These are phyloP conservation scores for Capronia coronata DNA, from an alignment of 2,329 filamentous ascomycete species.

Conservation along the genomic window DNA sequence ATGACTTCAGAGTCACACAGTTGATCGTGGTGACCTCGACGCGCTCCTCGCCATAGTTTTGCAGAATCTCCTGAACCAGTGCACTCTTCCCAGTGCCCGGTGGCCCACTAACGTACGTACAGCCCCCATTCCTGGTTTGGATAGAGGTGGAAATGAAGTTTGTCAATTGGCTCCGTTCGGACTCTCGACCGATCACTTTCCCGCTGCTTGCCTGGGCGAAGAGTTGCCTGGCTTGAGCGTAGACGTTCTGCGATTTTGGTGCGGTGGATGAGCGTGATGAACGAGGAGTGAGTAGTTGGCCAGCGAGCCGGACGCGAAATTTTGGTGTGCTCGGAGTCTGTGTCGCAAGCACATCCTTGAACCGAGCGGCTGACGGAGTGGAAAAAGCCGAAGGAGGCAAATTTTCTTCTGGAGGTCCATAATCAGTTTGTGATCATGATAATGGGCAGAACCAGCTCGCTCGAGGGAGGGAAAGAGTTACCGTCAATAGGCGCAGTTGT, in stretches of 20 bases:
- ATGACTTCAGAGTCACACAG: slow-evolving; percentile 92
- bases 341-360: slow-evolving; percentile 68
- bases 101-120: slow-evolving; percentile 89
- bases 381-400: slow-evolving; percentile 38
- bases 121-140: slow-evolving; percentile 60
- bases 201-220: slow-evolving; percentile 76
- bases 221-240: slow-evolving; percentile 77
- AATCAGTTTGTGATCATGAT: slow-evolving; percentile 52
- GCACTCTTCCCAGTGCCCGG: slow-evolving; percentile 97
- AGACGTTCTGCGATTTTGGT: slow-evolving; percentile 65
- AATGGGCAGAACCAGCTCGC: slow-evolving; percentile 41
- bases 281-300: slow-evolving; percentile 67
- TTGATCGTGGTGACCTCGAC: slow-evolving; percentile 78
- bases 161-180: slow-evolving; percentile 58
- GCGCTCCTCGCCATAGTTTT: slow-evolving; percentile 47
- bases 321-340: slow-evolving; percentile 70
- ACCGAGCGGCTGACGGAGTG: slow-evolving; percentile 56
- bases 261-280: slow-evolving; percentile 71
- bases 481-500: slow-evolving; percentile 22
- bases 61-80: slow-evolving; percentile 73
- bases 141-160: slow-evolving; percentile 62
- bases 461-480: slow-evolving; percentile 27
- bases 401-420: slow-evolving; percentile 40
- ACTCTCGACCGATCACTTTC: slow-evolving; percentile 70
- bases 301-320: slow-evolving; percentile 71